Percentiles rank a stretch among this genome's conserved stretches.
phyloP scores from a whole-genome alignment of 1,284 basidiomycete genomes.

The Garcileccinum viscosum region DNA sequence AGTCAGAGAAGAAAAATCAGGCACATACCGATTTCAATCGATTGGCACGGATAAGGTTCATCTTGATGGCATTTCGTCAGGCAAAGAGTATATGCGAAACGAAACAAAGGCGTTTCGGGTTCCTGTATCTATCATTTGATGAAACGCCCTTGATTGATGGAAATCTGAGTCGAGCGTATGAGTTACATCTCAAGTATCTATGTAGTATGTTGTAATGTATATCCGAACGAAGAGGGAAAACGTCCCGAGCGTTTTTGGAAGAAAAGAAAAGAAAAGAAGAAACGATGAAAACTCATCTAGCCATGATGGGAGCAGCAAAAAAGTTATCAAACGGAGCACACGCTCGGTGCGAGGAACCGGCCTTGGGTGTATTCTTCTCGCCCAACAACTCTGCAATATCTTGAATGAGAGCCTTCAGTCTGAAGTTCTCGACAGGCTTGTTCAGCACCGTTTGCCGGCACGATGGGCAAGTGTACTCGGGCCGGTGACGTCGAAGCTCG shows the following conservation, averaged over 20 bases:
- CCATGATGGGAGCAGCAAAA: slow-evolving; percentile 6
- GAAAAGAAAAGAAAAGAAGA: neutral
- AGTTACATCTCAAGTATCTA: neutral
- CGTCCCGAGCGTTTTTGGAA: neutral
- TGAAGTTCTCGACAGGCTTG: slow-evolving; percentile 64
- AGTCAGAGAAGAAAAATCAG: neutral
- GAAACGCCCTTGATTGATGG: neutral
- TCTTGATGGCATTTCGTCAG: no score
- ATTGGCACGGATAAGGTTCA: neutral
- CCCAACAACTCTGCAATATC: slow-evolving; percentile 53
- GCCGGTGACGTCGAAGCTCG: slow-evolving; percentile 40
- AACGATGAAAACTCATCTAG: slow-evolving; percentile 8
- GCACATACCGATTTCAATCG: neutral
- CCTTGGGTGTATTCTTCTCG: slow-evolving; percentile 19
- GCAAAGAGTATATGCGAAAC: neutral
- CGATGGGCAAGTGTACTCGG: slow-evolving; percentile 68
- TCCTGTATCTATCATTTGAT: neutral
- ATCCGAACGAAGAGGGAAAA: neutral
- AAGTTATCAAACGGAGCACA: neutral
- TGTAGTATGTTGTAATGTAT: neutral
- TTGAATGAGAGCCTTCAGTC: slow-evolving; percentile 60
- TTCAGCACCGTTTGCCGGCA: slow-evolving; percentile 58
- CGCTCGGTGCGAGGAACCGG: neutral
- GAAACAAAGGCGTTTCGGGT: neutral
- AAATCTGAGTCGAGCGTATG: neutral